These are phyloP conservation scores for Rhytidhysteron rufulum DNA, from an alignment of 2,329 filamentous ascomycete species.

Conservation along the genomic window DNA sequence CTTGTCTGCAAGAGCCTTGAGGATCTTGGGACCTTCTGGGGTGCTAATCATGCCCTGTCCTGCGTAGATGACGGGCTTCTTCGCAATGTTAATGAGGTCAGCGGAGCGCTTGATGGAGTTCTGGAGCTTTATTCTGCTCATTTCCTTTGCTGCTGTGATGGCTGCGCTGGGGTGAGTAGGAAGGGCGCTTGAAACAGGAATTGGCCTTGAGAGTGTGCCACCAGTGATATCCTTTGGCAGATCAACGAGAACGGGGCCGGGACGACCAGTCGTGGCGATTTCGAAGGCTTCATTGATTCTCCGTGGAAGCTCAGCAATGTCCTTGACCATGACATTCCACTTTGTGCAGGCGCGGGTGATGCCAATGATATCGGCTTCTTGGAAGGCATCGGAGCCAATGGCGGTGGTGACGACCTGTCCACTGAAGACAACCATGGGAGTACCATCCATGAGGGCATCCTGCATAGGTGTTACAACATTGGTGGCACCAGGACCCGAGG, in stretches of 20 bases:
- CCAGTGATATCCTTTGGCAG: conserved; percentile 95
- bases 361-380: conserved; percentile 90
- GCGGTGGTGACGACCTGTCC: conserved; percentile 88
- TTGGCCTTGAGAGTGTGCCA: conserved; percentile 74
- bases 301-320: conserved; percentile 84
- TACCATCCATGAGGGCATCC: conserved; percentile 91
- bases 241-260: conserved; percentile 92
- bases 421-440: conserved; percentile 90
- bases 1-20: conserved; percentile 88
- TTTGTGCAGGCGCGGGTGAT: conserved; percentile 95
- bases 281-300: conserved; percentile 98
- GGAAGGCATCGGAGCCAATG: conserved; percentile 94
- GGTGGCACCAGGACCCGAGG: conserved; percentile 92
- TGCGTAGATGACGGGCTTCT: conserved; percentile 94
- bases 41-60: conserved; percentile 83
- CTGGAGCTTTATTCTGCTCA: conserved; percentile 68
- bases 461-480: conserved; percentile 97
- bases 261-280: conserved; percentile 90
- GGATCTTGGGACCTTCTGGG: conserved; percentile 71
- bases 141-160: conserved; percentile 71
- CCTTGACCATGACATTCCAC: conserved; percentile 99
- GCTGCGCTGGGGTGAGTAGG: conserved; percentile 83
- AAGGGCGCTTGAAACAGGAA: conserved; percentile 70
- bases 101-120: conserved; percentile 73
- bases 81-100: conserved; percentile 76